Evolutionary conservation across 768 basidiomycete genomes (phyloP).

Genomic region (Fomitopsis serialis): DNA sequence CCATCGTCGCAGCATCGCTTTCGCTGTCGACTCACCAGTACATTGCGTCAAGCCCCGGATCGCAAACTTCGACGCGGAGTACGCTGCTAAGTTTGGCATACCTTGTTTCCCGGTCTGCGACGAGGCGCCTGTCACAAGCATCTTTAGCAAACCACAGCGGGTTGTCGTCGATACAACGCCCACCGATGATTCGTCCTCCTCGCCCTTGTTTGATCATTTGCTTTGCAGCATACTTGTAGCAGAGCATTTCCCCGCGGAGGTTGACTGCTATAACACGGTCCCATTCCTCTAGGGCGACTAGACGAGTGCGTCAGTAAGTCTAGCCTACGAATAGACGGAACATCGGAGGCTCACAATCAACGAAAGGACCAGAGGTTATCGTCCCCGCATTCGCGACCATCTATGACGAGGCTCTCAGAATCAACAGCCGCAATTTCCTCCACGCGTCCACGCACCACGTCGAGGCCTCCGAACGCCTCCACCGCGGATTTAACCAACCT

Average conservation of each 20-base stretch:
- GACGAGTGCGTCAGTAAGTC: background rate
- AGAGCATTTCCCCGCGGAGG: conserved; percentile 32
- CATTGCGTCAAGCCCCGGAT: conserved; percentile 31
- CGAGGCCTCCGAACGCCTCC: conserved; percentile 11
- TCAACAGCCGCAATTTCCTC: background rate
- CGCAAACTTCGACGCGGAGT: conserved; percentile 36
- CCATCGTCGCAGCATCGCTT: background rate
- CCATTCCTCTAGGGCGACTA: background rate
- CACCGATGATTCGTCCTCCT: conserved; percentile 38
- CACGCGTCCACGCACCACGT: background rate
- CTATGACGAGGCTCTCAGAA: background rate
- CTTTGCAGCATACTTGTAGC: conserved; percentile 37
- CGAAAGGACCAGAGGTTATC: background rate
- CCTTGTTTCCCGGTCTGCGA: conserved; percentile 29
- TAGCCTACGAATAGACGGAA: too few species aligned
- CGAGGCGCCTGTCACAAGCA: conserved; percentile 13
- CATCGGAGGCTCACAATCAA: background rate
- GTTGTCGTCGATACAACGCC: background rate
- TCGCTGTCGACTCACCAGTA: background rate
- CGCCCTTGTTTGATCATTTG: conserved; percentile 39
- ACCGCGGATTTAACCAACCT: conserved; percentile 16
- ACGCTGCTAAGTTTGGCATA: conserved; percentile 15
- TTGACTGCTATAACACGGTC: conserved; percentile 28
- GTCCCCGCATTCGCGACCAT: conserved; percentile 9
- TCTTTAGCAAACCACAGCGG: background rate